Evolutionary conservation across 2,329 filamentous ascomycete genomes (phyloP), one percentile per base, ranked within the genome.

Genomic region (Hypomyces rosellus): DNA sequence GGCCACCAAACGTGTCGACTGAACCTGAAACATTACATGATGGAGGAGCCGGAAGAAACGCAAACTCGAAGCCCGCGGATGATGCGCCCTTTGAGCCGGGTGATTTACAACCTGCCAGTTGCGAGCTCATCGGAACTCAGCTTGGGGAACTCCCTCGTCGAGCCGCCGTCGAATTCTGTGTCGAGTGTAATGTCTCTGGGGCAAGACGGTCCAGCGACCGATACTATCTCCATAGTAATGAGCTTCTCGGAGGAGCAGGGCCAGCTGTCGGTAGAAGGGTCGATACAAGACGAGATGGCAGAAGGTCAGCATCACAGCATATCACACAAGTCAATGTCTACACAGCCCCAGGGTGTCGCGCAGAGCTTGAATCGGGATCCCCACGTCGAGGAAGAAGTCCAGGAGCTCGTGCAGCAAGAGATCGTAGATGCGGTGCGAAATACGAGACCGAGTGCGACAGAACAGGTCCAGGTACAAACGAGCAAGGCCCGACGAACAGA

Each of bases 321-420:
- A 52, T 63, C 52, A 61, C 61, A 18, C 57, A 61, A 22, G 51
- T 65, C 52, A 56, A 65, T 55, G 46, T 65, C 37, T 59, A 57
- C 43, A 43, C 51, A 14, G 41, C 46, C 30, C 39, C 46, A 12
- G 36, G 25, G 15, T 16, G 18, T 25, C 18, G n/a, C 6, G 20
- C n/a, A 34, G 22, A 18, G 14, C 5, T 43, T n/a, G 11, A 14
- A n/a, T 8, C 25, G 11, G 20, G 20, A 40, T 39, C 45, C n/a
- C 11, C 20, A 15, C 18, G n/a, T 15, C 34, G 3, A 16, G 9
- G 25, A 30, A 11, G 9, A 30, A 30, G 25, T 30, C 25, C 4
- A 8, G 8, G 25, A 30, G 6, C 6, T 6, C 25, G 8, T 30
- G 25, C 25, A 30, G 25, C 6, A 30, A 30, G 8, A 30, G 6